These are phyloP conservation scores for Adansonia digitata DNA, from an alignment of 345 rosid genomes.

Conservation along the genomic window DNA sequence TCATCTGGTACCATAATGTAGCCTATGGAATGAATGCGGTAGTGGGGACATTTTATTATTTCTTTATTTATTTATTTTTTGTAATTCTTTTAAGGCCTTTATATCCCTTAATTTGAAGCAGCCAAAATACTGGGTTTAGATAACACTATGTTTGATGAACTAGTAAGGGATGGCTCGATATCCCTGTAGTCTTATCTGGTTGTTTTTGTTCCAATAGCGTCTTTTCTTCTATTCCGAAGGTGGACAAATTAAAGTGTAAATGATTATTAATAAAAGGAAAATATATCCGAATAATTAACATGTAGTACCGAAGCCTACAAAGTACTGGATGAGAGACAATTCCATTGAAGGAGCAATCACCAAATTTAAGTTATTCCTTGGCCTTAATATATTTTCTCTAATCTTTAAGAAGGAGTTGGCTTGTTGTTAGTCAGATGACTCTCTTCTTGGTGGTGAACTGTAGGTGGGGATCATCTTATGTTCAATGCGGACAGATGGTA, in stretches of 20 bases:
- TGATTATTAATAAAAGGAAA: not conserved
- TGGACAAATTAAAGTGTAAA: not conserved
- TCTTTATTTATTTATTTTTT: not conserved
- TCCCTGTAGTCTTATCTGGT: not conserved
- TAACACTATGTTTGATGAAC: not conserved
- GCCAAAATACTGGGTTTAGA: not conserved
- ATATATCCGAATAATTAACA: not conserved
- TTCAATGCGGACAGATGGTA: not conserved
- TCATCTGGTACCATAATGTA: no score
- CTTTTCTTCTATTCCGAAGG: not conserved
- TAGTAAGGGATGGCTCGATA: not conserved
- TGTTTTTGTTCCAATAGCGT: not conserved
- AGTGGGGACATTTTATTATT: no score
- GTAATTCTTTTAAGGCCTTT: slow-evolving; percentile 3
- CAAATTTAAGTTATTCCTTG: not conserved
- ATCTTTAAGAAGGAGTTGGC: not conserved
- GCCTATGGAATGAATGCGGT: not conserved
- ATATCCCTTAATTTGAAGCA: slow-evolving; percentile 5
- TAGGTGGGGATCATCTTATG: not conserved
- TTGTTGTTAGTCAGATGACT: not conserved
- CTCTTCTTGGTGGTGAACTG: not conserved
- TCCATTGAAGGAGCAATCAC: not conserved
- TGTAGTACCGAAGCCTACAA: not conserved
- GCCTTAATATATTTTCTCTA: not conserved
- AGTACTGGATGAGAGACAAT: not conserved